Percentiles rank a stretch among this genome's conserved stretches.
Evolutionary conservation across 352 stramenopile species (phyloP).

Genomic region (Aphanomyces stellatus): DNA sequence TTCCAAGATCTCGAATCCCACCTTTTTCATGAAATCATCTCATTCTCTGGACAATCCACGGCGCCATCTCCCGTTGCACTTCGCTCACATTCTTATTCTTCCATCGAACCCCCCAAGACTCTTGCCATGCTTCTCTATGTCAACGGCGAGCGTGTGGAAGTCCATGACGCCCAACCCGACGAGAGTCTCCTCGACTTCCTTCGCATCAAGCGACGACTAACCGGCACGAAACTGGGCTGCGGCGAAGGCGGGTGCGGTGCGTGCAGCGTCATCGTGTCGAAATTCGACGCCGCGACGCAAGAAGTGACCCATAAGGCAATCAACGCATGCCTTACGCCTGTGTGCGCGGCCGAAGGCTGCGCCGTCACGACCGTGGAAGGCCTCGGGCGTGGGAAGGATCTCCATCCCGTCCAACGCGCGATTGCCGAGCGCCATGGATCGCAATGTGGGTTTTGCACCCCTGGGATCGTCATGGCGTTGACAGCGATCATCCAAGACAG

Average conservation of each 20-base stretch:
- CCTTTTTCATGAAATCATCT: neutral
- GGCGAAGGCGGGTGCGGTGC: constrained; percentile 94
- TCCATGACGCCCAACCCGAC: constrained; percentile 51
- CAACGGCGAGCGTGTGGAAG: constrained; percentile 47
- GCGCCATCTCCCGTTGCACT: too few relatives aligned
- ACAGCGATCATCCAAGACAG: constrained; percentile 74
- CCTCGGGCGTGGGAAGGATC: constrained; percentile 31
- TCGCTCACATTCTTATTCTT: too few relatives aligned
- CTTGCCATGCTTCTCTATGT: constrained; percentile 55
- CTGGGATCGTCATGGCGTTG: constrained; percentile 80
- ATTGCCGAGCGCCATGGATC: constrained; percentile 90
- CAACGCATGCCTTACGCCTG: constrained; percentile 80
- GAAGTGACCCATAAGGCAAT: constrained; percentile 62
- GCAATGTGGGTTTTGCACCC: constrained; percentile 92
- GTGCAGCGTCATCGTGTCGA: constrained; percentile 92
- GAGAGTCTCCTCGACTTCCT: constrained; percentile 81
- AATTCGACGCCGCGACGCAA: constrained; percentile 36
- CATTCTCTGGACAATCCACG: too few relatives aligned
- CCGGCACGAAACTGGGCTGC: constrained; percentile 87
- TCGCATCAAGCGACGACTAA: constrained; percentile 55
- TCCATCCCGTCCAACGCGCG: constrained; percentile 80
- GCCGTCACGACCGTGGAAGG: constrained; percentile 85
- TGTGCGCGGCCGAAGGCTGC: constrained; percentile 75
- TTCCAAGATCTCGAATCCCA: too few relatives aligned
- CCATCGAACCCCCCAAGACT: neutral